Conservation (phyloP, 805 yeast genomes). For the Wickerhamomyces strasburgensis region DNA sequence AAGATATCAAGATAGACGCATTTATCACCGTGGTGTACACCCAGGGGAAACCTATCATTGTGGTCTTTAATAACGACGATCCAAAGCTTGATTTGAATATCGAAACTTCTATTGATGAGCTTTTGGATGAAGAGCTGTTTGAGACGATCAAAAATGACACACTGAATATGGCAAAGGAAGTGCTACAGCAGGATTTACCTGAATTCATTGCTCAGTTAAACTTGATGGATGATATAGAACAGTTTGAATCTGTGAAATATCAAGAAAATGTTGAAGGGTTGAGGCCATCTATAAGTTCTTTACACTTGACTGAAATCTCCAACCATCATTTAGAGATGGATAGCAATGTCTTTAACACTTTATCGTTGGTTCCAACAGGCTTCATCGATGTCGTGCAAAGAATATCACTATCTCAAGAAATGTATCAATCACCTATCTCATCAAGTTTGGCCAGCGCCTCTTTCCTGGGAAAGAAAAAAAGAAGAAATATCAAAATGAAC, state of each 20-base stretch:
- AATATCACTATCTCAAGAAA: conserved; percentile 8
- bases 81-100: conserved; percentile 21
- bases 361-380: conserved; percentile 16
- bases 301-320: not conserved
- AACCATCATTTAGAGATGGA: conserved; percentile 1
- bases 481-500: conserved; percentile 22
- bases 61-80: conserved; percentile 23
- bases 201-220: conserved; percentile 12
- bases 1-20: conserved; percentile 16
- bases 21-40: conserved; percentile 20
- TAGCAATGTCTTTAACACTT: conserved; percentile 14
- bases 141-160: conserved; percentile 19
- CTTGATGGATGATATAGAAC: conserved; percentile 9
- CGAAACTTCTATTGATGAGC: conserved; percentile 24
- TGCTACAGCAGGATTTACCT: conserved; percentile 23
- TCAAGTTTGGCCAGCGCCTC: no score
- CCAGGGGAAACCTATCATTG: conserved; percentile 17
- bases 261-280: not conserved
- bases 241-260: not conserved
- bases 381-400: conserved; percentile 18
- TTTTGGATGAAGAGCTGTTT: conserved; percentile 22
- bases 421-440: not conserved
- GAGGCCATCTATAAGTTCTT: not conserved
- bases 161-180: conserved; percentile 14
- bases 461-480: conserved; percentile 12